Evolutionary conservation across 2,329 filamentous ascomycete genomes (phyloP).

Genomic region (Claviceps citrina): DNA sequence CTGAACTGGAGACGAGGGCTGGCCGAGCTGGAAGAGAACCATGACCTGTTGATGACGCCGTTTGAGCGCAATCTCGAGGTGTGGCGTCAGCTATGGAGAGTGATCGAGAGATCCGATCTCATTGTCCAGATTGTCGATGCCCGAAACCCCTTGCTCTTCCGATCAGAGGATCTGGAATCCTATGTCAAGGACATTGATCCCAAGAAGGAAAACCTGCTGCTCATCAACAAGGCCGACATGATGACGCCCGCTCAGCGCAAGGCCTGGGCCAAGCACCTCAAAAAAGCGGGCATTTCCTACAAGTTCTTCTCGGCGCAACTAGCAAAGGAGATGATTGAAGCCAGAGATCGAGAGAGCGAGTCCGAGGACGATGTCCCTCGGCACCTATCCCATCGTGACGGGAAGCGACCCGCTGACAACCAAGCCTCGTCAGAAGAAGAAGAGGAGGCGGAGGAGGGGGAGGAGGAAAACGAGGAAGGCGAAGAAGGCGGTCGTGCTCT

Average conservation of each 20-base stretch:
- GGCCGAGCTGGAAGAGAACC: constrained; percentile 82
- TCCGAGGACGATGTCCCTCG: constrained; percentile 20
- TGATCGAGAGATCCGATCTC: constrained; percentile 90
- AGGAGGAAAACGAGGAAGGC: constrained; percentile 22
- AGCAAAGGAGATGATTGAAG: constrained; percentile 79
- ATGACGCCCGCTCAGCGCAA: constrained; percentile 75
- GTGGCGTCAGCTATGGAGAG: constrained; percentile 94
- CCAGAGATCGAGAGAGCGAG: constrained; percentile 39
- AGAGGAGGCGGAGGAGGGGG: constrained; percentile 23
- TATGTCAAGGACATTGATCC: constrained; percentile 89
- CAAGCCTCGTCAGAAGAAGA: constrained; percentile 11
- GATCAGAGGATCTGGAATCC: constrained; percentile 79
- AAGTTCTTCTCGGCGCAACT: constrained; percentile 91
- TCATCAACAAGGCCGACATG: constrained; percentile 99
- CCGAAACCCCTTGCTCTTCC: constrained; percentile 82
- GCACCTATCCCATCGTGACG: constrained; percentile 13
- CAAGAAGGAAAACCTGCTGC: constrained; percentile 74
- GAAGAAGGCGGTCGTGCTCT: constrained; percentile 19
- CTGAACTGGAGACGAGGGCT: constrained; percentile 79
- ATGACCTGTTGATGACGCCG: constrained; percentile 90
- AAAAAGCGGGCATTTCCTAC: constrained; percentile 67
- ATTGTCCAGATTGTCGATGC: constrained; percentile 98
- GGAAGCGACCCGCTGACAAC: constrained; percentile 12
- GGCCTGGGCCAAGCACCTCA: constrained; percentile 77
- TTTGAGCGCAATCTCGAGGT: constrained; percentile 97